Evolutionary conservation across 2,329 filamentous ascomycete species (phyloP), one percentile per base, ranked within the genome.

Genomic region (Paracorniculantispora psalliotae): DNA sequence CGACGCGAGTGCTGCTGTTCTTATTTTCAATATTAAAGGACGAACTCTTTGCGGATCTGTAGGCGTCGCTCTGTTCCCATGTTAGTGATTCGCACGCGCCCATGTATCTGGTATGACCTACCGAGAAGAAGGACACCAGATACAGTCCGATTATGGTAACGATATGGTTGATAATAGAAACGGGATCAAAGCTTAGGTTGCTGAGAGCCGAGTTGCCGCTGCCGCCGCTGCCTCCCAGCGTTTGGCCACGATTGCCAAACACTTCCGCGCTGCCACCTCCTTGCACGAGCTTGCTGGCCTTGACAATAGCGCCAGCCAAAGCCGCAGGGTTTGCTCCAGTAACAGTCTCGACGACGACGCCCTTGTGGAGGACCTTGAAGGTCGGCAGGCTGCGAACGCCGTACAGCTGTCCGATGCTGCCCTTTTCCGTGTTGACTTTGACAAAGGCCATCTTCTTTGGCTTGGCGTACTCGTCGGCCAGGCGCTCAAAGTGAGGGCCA

Each of bases 371-470:
- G 74, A 97, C 86, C 72, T 97, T 84, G 76, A 99, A 97, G 55
- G 94, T 97, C 6, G 94, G 94, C 86, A 96, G 92, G 63, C 91
- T 91, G 67, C 86, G 85, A 70, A 97, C 87, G 67, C 85, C 83
- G 77, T 96, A 91, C 65, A 86, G 80, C 68, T 86, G 81, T 13
- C 92, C 85, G 63, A 97, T 87, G 60, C 88, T 84, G 65, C 86
- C 81, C 66, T 81, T 80, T 70, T 97, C 92, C 69, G 92, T 91
- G 78, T 97, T 88, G 78, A 97, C 85, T 77, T 96, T 97, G 69
- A 86, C 87, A 72, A 97, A 99, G 49, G 90, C 89, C 68, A 97
- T 89, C 70, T 86, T 87, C 69, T 88, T 88, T 17, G 91, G 87
- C 64, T 91, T 87, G 51, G 91, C 87, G 69, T 94, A 85, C 72